Evolutionary conservation across 176 grass and related monocot species (phyloP).

Genomic region (Carex littledalei): DNA sequence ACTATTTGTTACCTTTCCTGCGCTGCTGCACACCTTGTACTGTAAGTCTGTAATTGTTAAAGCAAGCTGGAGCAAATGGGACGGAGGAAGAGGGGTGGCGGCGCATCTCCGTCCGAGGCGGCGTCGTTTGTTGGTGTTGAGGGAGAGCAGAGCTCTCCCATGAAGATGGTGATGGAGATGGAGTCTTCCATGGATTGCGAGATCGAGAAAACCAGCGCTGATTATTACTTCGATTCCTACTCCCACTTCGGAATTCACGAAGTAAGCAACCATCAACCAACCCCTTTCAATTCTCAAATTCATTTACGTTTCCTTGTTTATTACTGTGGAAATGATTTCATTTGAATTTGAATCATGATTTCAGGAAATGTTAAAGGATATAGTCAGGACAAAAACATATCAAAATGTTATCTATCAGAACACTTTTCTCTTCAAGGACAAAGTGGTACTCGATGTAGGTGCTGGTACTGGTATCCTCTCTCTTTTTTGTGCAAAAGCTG

Average conservation of each 20-base stretch:
- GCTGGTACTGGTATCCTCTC: slow-evolving; percentile 93
- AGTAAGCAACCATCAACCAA: slow-evolving; percentile 49
- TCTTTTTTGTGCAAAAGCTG: slow-evolving; percentile 93
- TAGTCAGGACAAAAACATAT: slow-evolving; percentile 74
- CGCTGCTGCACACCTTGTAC: too few species aligned
- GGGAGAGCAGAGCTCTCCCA: too few species aligned
- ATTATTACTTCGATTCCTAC: slow-evolving; percentile 99
- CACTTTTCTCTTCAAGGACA: slow-evolving; percentile 85
- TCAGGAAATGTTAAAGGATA: slow-evolving; percentile 99
- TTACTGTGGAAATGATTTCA: not conserved
- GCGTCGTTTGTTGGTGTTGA: too few species aligned
- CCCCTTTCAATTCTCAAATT: not conserved
- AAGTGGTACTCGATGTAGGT: slow-evolving; percentile 91
- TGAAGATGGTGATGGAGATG: too few species aligned
- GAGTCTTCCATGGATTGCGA: too few species aligned
- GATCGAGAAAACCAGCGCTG: slow-evolving; percentile 82
- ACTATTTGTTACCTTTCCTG: too few species aligned
- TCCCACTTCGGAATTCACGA: slow-evolving; percentile 99
- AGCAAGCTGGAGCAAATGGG: too few species aligned
- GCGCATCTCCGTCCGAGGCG: too few species aligned
- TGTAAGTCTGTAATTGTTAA: too few species aligned
- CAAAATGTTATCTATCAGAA: slow-evolving; percentile 93
- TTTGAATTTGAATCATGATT: not conserved
- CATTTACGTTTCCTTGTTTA: not conserved
- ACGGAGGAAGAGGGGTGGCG: too few species aligned